A percentile compares a stretch with the other conserved stretches of the same genome.
Conservation (phyloP, 2,329 filamentous ascomycete genomes). For the Ampelomyces quisqualis region DNA sequence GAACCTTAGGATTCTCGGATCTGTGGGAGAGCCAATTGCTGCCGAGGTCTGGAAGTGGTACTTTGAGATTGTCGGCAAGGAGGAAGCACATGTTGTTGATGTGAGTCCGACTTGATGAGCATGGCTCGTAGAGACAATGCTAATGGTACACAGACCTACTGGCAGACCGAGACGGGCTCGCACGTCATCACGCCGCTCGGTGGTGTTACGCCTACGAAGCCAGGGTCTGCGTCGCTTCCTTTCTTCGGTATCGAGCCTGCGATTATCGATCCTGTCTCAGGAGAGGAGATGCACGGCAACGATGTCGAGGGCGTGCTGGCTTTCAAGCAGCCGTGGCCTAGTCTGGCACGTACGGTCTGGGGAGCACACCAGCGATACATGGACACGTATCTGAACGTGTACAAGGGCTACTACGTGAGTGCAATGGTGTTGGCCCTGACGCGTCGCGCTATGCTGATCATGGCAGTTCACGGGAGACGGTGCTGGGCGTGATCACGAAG, state of each 20-base stretch:
- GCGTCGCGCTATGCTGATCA: constrained; percentile 23
- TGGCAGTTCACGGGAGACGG: constrained; percentile 84
- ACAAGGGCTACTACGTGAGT: constrained; percentile 96
- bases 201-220: constrained; percentile 93
- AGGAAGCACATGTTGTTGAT: constrained; percentile 90
- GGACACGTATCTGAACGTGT: constrained; percentile 97
- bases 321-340: constrained; percentile 98
- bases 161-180: constrained; percentile 98
- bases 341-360: constrained; percentile 97
- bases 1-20: constrained; percentile 84
- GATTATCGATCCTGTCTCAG: constrained; percentile 94
- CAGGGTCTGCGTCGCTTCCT: constrained; percentile 89
- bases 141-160: constrained; percentile 76
- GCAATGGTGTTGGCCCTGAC: no score
- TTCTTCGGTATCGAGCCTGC: constrained; percentile 98
- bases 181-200: constrained; percentile 93
- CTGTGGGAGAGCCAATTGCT: constrained; percentile 95
- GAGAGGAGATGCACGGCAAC: constrained; percentile 89
- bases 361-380: constrained; percentile 97
- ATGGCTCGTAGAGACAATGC: constrained; percentile 2
- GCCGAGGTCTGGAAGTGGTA: constrained; percentile 99
- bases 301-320: constrained; percentile 95
- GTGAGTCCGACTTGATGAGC: constrained; percentile 58
- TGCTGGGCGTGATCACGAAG: constrained; percentile 92
- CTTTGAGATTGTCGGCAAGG: constrained; percentile 89